These are phyloP conservation scores for Populus euphratica DNA, from an alignment of 345 rosid genomes.

Conservation along the genomic window DNA sequence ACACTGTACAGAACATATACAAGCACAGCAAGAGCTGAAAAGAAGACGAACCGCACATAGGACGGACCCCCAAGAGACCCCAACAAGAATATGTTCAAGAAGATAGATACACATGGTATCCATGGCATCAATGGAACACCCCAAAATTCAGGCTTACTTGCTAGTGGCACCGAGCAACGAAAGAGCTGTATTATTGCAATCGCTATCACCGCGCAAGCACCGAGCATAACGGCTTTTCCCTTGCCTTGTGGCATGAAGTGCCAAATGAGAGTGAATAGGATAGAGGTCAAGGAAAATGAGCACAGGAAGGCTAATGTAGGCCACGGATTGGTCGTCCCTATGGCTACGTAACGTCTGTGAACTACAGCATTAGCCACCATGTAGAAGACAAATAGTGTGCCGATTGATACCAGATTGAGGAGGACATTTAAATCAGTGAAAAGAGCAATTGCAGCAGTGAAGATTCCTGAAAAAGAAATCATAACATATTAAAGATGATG, in stretches of 20 bases:
- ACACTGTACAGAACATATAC: slow-evolving; percentile 78
- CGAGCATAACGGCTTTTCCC: slow-evolving; percentile 53
- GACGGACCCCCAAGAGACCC: slow-evolving; percentile 71
- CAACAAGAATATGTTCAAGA: slow-evolving; percentile 70
- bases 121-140: slow-evolving; percentile 90
- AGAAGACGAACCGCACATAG: slow-evolving; percentile 63
- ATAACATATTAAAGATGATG: neutral
- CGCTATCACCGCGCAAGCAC: slow-evolving; percentile 37
- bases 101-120: slow-evolving; percentile 78
- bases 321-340: slow-evolving; percentile 67
- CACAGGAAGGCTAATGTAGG: slow-evolving; percentile 70
- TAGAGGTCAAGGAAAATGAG: slow-evolving; percentile 54
- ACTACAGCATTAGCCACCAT: slow-evolving; percentile 91
- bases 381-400: slow-evolving; percentile 89
- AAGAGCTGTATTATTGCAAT: slow-evolving; percentile 49
- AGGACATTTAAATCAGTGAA: slow-evolving; percentile 74
- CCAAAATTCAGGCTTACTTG: slow-evolving; percentile 76
- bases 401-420: slow-evolving; percentile 79
- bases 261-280: slow-evolving; percentile 67
- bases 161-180: slow-evolving; percentile 54
- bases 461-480: slow-evolving; percentile 51
- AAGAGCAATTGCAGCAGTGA: slow-evolving; percentile 76
- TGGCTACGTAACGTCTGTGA: slow-evolving; percentile 64
- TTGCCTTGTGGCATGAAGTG: slow-evolving; percentile 50
- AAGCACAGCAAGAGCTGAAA: slow-evolving; percentile 55